A percentile compares a stretch with the other conserved stretches of the same genome.
Evolutionary conservation across 208 protist species (phyloP).

Genomic region (Trypanosoma theileri): DNA sequence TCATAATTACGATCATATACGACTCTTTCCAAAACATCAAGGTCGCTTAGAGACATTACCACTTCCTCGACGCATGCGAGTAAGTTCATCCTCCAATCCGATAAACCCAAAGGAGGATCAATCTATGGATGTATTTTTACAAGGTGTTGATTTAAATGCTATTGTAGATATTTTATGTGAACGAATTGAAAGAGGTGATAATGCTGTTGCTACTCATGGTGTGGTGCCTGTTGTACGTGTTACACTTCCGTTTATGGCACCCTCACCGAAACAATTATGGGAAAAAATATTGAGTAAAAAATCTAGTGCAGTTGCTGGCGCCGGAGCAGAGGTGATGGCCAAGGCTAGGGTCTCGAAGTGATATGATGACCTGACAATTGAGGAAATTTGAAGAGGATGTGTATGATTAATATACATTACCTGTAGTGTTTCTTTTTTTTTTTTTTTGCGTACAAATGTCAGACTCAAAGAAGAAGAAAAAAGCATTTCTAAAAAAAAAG

Average conservation of each 20-base stretch:
- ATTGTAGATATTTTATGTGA: not conserved
- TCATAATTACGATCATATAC: not conserved
- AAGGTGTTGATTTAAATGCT: conserved; percentile 6
- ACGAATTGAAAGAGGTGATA: conserved; percentile 16
- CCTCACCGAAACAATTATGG: conserved; percentile 10
- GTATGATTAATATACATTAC: not conserved
- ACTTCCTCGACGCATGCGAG: not conserved
- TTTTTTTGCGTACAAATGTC: too few species aligned
- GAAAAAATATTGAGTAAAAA: not conserved
- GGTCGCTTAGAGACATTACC: conserved; percentile 9
- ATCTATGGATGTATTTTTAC: not conserved
- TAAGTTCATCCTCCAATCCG: not conserved
- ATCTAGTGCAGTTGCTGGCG: not conserved
- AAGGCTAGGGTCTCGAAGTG: not conserved
- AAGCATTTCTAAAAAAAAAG: too few species aligned
- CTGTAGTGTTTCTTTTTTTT: not conserved
- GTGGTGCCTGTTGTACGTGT: conserved; percentile 17
- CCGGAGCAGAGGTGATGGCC: not conserved
- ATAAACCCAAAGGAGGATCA: not conserved
- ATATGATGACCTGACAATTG: not conserved
- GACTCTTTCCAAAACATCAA: conserved; percentile 6
- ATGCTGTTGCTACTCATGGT: conserved; percentile 7
- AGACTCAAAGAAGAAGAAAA: too few species aligned
- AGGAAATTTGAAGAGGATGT: not conserved
- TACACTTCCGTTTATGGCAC: conserved; percentile 13